Base-by-base conservation (phyloP, 257 asterid species). In the Solanum bulbocastanum region DNA sequence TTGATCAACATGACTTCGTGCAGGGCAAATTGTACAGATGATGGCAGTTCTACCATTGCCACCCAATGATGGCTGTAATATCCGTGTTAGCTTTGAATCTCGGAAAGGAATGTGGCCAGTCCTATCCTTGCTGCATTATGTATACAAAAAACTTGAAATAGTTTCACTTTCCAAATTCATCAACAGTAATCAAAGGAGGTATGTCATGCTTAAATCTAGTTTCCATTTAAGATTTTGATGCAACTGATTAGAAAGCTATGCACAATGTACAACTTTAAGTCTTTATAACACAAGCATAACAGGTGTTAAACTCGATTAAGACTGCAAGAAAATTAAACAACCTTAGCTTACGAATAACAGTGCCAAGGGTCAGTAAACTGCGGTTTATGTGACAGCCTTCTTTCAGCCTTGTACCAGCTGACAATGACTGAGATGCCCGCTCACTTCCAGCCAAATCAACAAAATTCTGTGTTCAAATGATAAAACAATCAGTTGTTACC, bases 321-420 rank as follows among this genome's bases (percentile, higher is more conserved):
- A 71, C 46, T 85, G 81, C 39, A 85, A 83, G 66, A 75, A 46
- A 52, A 32, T n/a, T 42, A 36, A 46, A 52, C 52, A 83, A 91
- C 95, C 95, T 94, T 62, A 92, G 91, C 91, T 90, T 94, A 88
- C 94, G 94, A 87, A 92, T 92, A 79, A 94, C 96, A 39, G 92
- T 92, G 49, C 95, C 88, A 86, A 92, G 92, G 76, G 95, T 90
- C 35, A 91, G 89, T 90, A 92, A 86, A 81, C 94, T 92, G 68
- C 91, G 92, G 85, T 90, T 92, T 40, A 91, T 92, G 85, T 92
- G 94, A 85, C 93, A 88, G 23, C 94, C 94, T 90, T 91, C 94
- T 87, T 89, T 92, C 36, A 92, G 91, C 66, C 93, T 91, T 86
- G 83, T 83, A 25, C 93, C 94, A 25, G 84, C 92, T 30, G 93